Percentiles rank a stretch among this genome's conserved stretches.
Evolutionary conservation across 148 eudicot species (phyloP).

Genomic region (Silene conica): DNA sequence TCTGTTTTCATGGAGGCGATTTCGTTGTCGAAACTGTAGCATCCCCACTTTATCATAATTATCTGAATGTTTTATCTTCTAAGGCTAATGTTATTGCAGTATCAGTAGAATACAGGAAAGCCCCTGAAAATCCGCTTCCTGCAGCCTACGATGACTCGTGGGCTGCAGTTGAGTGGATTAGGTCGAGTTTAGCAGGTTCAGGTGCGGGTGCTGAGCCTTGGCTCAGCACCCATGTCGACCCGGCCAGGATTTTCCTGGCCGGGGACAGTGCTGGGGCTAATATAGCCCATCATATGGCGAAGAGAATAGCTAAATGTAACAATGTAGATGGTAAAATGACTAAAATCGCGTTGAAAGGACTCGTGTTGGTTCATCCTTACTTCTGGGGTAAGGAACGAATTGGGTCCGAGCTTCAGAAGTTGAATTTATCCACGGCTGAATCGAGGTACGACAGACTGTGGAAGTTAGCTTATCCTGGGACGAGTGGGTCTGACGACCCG

Average conservation of each 20-base stretch:
- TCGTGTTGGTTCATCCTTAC: constrained; percentile 23
- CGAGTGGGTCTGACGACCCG: constrained; percentile 34
- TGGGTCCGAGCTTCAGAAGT: constrained; percentile 15
- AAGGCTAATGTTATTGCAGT: constrained; percentile 30
- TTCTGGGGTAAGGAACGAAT: constrained; percentile 26
- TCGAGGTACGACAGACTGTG: constrained; percentile 23
- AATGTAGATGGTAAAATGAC: not conserved
- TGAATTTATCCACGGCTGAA: not conserved
- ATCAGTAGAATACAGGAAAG: constrained; percentile 41
- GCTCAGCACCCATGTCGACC: constrained; percentile 37
- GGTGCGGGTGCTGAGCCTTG: constrained; percentile 29
- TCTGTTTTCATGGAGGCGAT: constrained; percentile 36
- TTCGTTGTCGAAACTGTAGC: constrained; percentile 27
- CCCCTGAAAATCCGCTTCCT: constrained; percentile 46
- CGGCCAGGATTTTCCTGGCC: constrained; percentile 29
- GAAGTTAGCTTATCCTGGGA: constrained; percentile 27
- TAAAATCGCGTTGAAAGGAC: constrained; percentile 11
- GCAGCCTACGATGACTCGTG: constrained; percentile 35
- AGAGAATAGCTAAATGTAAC: constrained; percentile 11
- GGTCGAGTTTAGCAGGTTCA: not conserved
- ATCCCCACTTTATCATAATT: constrained; percentile 25
- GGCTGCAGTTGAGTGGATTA: constrained; percentile 33
- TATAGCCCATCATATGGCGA: constrained; percentile 27
- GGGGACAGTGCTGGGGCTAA: constrained; percentile 67
- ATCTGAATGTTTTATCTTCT: constrained; percentile 16